Evolutionary conservation across 148 eudicot genomes (phyloP).

Genomic region (Vaccinium vitisidaea): DNA sequence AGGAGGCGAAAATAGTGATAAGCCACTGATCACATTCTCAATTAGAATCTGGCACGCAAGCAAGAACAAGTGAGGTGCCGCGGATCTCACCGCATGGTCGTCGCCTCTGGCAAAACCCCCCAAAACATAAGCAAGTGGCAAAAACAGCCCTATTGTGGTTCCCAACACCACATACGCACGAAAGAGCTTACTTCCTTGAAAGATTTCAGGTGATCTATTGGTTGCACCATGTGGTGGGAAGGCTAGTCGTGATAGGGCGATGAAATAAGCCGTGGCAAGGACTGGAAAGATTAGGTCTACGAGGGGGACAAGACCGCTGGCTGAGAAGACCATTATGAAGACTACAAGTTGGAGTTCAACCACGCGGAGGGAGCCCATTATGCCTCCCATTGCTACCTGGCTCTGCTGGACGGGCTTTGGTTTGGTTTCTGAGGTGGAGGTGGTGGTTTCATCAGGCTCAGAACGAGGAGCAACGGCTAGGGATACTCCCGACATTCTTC

Average conservation of each 20-base stretch:
- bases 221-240: constrained; percentile 41
- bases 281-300: constrained; percentile 72
- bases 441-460: constrained; percentile 23
- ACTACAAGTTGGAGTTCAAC: constrained; percentile 89
- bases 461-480: constrained; percentile 59
- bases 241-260: constrained; percentile 58
- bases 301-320: constrained; percentile 85
- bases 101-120: constrained; percentile 95
- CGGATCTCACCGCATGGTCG: constrained; percentile 76
- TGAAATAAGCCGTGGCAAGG: constrained; percentile 56
- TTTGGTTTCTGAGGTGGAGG: constrained; percentile 11
- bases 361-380: constrained; percentile 73
- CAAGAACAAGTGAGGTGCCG: constrained; percentile 87
- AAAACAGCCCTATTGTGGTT: constrained; percentile 65
- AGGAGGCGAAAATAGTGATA: constrained; percentile 85
- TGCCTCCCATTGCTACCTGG: constrained; percentile 32
- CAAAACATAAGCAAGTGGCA: constrained; percentile 84
- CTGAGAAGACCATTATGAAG: constrained; percentile 92
- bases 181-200: constrained; percentile 44
- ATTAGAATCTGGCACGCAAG: constrained; percentile 83
- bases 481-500: constrained; percentile 65
- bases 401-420: constrained; percentile 6
- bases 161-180: constrained; percentile 59
- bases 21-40: constrained; percentile 71
- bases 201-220: constrained; percentile 31